Conservation (phyloP, 306 rosid genomes). For the Cercis canadensis region DNA sequence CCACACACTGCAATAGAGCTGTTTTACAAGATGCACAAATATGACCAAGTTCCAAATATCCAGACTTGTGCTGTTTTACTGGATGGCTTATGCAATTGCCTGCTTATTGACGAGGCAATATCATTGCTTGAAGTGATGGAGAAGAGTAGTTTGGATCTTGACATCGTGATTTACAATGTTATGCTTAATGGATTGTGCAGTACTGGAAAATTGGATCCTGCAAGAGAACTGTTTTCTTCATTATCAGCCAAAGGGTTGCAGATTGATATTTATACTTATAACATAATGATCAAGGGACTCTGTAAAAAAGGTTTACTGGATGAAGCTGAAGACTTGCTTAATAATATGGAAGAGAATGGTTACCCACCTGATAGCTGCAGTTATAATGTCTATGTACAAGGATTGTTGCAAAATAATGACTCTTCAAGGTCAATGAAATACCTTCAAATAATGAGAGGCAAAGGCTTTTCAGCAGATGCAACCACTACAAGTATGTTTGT, state of each 20-base stretch:
- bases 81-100: constrained; percentile 4
- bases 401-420: too few species aligned
- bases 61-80: constrained; percentile 5
- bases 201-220: background rate
- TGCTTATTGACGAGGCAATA: background rate
- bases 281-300: too few species aligned
- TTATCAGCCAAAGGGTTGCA: background rate
- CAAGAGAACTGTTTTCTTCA: background rate
- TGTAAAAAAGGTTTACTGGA: too few species aligned
- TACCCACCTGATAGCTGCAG: background rate
- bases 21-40: background rate
- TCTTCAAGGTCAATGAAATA: background rate
- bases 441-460: background rate
- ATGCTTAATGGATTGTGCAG: background rate
- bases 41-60: background rate
- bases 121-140: background rate
- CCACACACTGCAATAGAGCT: background rate
- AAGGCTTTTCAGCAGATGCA: background rate
- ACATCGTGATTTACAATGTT: background rate
- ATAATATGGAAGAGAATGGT: background rate
- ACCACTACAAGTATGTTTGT: background rate
- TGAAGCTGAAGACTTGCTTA: background rate
- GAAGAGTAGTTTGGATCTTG: background rate
- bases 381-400: background rate
- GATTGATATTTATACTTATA: too few species aligned